A percentile compares a stretch with the other conserved stretches of the same genome.
Conservation (phyloP, 768 basidiomycete species). For the Boletus eberwhitei region DNA sequence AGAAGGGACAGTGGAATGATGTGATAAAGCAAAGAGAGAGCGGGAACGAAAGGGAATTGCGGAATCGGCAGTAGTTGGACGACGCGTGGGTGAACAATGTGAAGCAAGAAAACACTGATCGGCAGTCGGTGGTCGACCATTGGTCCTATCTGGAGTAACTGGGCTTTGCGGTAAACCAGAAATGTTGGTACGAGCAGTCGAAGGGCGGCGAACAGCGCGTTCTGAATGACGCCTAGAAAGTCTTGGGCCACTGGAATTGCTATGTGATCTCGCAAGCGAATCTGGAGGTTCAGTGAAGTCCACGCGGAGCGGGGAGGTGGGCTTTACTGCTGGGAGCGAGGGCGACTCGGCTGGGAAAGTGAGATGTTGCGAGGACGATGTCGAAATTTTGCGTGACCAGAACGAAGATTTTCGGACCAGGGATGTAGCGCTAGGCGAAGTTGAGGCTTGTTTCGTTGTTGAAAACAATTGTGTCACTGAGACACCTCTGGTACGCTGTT, state of each 20-base stretch:
- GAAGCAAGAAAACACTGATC: constrained; percentile 13
- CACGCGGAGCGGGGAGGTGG: constrained; percentile 43
- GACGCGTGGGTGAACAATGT: constrained; percentile 21
- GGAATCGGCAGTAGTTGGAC: constrained; percentile 45
- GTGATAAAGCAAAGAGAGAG: constrained; percentile 27
- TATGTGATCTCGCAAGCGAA: constrained; percentile 18
- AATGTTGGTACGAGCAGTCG: constrained; percentile 3
- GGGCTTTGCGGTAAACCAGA: constrained; percentile 14
- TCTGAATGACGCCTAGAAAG: constrained; percentile 48
- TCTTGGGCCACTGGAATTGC: constrained; percentile 23
- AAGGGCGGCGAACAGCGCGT: constrained; percentile 13
- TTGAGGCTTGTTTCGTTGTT: constrained; percentile 44
- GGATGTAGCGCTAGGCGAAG: constrained; percentile 31
- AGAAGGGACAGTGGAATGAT: constrained; percentile 14
- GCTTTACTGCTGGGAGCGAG: constrained; percentile 38
- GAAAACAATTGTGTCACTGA: constrained; percentile 51
- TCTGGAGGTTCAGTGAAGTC: constrained; percentile 25
- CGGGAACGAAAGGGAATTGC: constrained; percentile 30
- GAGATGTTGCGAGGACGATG: constrained; percentile 32
- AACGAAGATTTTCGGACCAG: constrained; percentile 62
- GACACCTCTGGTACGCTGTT: constrained; percentile 47
- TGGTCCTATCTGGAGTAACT: constrained; percentile 2
- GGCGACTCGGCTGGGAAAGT: constrained; percentile 32
- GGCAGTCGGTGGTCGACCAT: constrained; percentile 17
- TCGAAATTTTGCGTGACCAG: constrained; percentile 54